A percentile compares a stretch with the other conserved stretches of the same genome.
Conservation (phyloP, 78 protist genomes). For the Anaeramoeba flamelloides region DNA sequence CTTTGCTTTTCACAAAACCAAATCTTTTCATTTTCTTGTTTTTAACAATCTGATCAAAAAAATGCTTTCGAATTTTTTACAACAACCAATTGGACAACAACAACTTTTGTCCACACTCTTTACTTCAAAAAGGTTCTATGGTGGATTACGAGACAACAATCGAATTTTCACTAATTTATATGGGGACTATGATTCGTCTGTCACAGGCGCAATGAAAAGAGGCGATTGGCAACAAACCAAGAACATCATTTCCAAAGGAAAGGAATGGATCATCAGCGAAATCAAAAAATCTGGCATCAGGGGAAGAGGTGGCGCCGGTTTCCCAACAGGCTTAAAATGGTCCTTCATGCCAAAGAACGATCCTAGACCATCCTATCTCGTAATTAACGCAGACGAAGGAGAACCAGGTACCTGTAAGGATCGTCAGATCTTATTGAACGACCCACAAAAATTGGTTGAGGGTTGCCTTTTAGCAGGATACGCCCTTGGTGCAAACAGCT, state of each 20-base stretch:
- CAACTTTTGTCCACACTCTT: too few species aligned
- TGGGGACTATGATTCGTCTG: constrained; percentile 48
- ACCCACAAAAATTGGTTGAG: constrained; percentile 94
- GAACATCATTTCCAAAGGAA: constrained; percentile 44
- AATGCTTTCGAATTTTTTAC: too few species aligned
- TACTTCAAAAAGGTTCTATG: too few species aligned
- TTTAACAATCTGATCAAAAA: too few species aligned
- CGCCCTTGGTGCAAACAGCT: constrained; percentile 88
- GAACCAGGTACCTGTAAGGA: constrained; percentile 99
- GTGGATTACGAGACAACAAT: constrained; percentile 69
- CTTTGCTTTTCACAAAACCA: too few species aligned
- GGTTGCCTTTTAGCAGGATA: constrained; percentile 85
- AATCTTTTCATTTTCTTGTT: too few species aligned
- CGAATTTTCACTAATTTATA: constrained; percentile 90
- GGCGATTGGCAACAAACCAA: constrained; percentile 91
- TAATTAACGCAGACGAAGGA: constrained; percentile 96
- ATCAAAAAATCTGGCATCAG: constrained; percentile 81
- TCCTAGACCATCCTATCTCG: constrained; percentile 90
- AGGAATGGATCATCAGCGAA: constrained; percentile 71
- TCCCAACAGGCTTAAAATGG: constrained; percentile 93
- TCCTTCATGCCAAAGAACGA: constrained; percentile 79
- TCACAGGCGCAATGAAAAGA: constrained; percentile 67
- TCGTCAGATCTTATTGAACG: constrained; percentile 93
- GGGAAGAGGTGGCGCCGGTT: constrained; percentile 96
- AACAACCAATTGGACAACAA: too few species aligned